These are phyloP conservation scores for Cichorium intybus DNA, from an alignment of 140 eudicot species.

Conservation along the genomic window DNA sequence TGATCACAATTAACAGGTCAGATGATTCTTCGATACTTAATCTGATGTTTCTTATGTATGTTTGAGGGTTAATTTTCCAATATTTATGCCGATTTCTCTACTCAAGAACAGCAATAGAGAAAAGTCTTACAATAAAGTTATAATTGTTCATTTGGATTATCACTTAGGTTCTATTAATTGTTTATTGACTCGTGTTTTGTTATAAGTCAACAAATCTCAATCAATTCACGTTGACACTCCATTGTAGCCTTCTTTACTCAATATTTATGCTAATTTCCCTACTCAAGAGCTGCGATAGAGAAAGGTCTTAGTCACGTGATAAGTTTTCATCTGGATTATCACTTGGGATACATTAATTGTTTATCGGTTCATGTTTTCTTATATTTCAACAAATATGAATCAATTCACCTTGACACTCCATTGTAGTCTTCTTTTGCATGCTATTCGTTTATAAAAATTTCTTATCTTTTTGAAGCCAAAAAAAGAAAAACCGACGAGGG, in stretches of 20 bases:
- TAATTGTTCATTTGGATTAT: conserved; percentile 15
- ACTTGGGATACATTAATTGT: not conserved
- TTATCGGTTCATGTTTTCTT: conserved; percentile 10
- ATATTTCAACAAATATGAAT: conserved; percentile 16
- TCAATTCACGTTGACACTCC: conserved; percentile 25
- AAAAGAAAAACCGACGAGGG: not conserved
- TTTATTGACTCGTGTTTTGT: conserved; percentile 6
- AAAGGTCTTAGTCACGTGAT: conserved; percentile 14
- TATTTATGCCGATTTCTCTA: conserved; percentile 15
- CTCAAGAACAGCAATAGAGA: conserved; percentile 20
- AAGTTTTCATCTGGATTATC: conserved; percentile 13
- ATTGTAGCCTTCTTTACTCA: conserved; percentile 9
- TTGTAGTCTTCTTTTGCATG: conserved; percentile 4
- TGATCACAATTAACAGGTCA: conserved; percentile 22
- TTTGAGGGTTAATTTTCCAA: conserved; percentile 11
- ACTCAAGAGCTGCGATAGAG: conserved; percentile 21
- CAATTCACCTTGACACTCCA: conserved; percentile 24
- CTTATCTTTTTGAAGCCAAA: conserved; percentile 16
- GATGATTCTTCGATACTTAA: not conserved
- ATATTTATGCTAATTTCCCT: conserved; percentile 14
- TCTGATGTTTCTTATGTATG: not conserved
- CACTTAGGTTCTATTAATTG: not conserved
- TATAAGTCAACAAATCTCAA: conserved; percentile 17
- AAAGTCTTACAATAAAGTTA: conserved; percentile 14
- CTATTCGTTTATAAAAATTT: not conserved